phyloP scores from a whole-genome alignment of 345 rosid genomes.

The Citrus inodora region DNA sequence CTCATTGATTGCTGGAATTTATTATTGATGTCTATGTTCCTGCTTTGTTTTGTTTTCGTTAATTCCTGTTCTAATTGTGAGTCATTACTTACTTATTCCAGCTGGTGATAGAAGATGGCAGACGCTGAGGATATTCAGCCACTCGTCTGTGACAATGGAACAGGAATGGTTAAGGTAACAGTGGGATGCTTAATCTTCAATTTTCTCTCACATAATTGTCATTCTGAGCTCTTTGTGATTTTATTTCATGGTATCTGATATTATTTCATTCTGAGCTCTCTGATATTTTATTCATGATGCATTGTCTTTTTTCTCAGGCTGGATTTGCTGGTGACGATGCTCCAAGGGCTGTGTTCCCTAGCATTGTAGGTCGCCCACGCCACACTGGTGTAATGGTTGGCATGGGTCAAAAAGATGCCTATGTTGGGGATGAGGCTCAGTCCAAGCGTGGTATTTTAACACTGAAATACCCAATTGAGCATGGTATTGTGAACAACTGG shows the following conservation, averaged over 20 bases:
- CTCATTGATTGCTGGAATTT: not conserved
- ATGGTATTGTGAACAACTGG: slow-evolving; percentile 66
- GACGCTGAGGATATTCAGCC: slow-evolving; percentile 67
- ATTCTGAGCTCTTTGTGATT: not conserved
- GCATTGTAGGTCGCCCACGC: slow-evolving; percentile 66
- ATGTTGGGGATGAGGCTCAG: slow-evolving; percentile 70
- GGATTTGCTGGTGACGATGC: slow-evolving; percentile 79
- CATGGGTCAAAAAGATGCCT: slow-evolving; percentile 65
- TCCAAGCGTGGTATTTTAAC: slow-evolving; percentile 70
- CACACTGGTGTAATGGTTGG: slow-evolving; percentile 74
- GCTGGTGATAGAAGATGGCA: slow-evolving; percentile 41
- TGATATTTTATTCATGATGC: not conserved
- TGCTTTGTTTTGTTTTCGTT: not conserved
- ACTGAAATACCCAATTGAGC: slow-evolving; percentile 65
- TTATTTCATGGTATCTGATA: not conserved
- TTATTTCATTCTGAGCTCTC: no score
- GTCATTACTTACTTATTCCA: slow-evolving; percentile 17
- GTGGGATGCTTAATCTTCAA: not conserved
- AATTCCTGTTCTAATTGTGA: not conserved
- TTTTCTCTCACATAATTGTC: not conserved
- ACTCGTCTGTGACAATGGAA: slow-evolving; percentile 63
- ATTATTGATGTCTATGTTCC: not conserved
- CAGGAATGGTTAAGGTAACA: slow-evolving; percentile 64
- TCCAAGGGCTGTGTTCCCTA: slow-evolving; percentile 71
- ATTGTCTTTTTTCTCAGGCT: slow-evolving; percentile 31